These are phyloP conservation scores for Arabis hirsuta DNA, from an alignment of 345 rosid species.

Conservation along the genomic window DNA sequence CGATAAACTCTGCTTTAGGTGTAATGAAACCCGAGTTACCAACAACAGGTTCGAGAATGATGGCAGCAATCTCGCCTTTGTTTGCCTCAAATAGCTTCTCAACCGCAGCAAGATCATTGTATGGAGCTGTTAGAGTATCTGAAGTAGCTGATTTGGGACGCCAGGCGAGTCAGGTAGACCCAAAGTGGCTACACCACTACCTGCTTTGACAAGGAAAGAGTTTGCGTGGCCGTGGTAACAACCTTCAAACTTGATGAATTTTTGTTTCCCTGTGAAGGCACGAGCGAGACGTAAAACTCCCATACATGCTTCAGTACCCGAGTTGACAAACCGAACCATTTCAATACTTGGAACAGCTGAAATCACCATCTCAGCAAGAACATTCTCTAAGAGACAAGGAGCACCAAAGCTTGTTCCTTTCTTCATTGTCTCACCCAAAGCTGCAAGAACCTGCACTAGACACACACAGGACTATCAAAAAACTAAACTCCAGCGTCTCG, in stretches of 20 bases:
- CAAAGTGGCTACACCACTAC: conserved; percentile 94
- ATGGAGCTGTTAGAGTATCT: conserved; percentile 80
- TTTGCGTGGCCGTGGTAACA: conserved; percentile 98
- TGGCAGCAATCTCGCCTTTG: conserved; percentile 74
- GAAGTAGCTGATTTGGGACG: conserved; percentile 86
- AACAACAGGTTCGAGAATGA: conserved; percentile 91
- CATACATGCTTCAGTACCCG: conserved; percentile 98
- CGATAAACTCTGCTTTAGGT: conserved; percentile 76
- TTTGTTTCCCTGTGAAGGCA: conserved; percentile 69
- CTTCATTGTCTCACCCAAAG: conserved; percentile 87
- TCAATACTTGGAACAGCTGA: conserved; percentile 91
- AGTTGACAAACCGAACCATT: conserved; percentile 94
- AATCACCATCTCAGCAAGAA: conserved; percentile 84
- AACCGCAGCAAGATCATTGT: conserved; percentile 68
- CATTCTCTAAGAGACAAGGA: conserved; percentile 94
- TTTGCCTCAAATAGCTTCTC: conserved; percentile 60
- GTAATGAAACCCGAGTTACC: conserved; percentile 88
- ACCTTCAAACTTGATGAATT: conserved; percentile 89
- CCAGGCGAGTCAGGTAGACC: conserved; percentile 98
- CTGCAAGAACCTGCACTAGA: conserved; percentile 71
- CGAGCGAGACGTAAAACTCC: conserved; percentile 94
- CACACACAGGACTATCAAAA: conserved; percentile 43
- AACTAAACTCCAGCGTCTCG: neutral
- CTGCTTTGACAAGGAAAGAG: conserved; percentile 93
- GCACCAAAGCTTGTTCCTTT: conserved; percentile 99